phyloP scores from a whole-genome alignment of 139 green algal species.

The Chlorella sp. region DNA sequence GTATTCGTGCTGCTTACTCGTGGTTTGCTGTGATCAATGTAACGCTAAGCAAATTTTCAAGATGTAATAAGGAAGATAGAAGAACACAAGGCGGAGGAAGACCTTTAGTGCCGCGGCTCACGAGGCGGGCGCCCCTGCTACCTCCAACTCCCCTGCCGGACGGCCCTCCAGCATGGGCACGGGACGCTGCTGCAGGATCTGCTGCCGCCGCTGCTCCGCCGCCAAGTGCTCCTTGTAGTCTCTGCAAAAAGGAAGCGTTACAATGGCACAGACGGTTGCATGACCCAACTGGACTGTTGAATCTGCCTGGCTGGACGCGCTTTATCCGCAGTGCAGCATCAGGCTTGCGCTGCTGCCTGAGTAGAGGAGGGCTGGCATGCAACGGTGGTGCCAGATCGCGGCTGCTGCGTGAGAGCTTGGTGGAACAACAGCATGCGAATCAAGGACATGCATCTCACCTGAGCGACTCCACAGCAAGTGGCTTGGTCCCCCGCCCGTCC shows the following conservation, averaged over 20 bases:
- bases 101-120: too few species aligned
- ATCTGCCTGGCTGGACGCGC: background rate
- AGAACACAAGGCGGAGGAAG: too few species aligned
- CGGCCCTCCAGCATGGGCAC: background rate
- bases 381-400: background rate
- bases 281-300: background rate
- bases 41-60: too few species aligned
- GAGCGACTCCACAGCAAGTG: background rate
- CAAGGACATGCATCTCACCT: background rate
- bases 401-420: background rate
- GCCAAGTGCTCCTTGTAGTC: constrained; percentile 14
- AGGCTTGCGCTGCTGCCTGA: too few species aligned
- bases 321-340: background rate
- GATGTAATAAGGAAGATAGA: too few species aligned
- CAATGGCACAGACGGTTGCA: background rate
- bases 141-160: background rate
- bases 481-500: background rate
- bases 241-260: background rate
- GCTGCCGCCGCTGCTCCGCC: background rate
- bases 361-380: background rate
- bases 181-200: background rate
- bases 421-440: background rate
- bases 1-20: too few species aligned
- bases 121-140: too few species aligned
- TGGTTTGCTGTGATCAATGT: too few species aligned